Evolutionary conservation across 495 filamentous ascomycete genomes (phyloP).

Genomic region (Neurospora sp.): DNA sequence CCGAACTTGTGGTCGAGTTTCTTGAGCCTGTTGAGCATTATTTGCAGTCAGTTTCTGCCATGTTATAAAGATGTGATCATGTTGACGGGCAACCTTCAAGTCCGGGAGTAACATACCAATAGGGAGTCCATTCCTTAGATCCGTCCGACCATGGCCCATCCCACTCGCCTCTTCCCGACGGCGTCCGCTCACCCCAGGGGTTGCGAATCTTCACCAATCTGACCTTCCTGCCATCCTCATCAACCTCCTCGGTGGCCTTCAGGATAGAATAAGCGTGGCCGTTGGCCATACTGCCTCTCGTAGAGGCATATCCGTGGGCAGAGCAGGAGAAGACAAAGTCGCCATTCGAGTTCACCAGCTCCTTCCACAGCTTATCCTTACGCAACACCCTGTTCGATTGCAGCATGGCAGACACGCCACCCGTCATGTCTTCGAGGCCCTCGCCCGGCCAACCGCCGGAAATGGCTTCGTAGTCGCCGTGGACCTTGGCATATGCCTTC

Average conservation of each 20-base stretch:
- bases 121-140: constrained; percentile 67
- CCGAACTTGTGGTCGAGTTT: constrained; percentile 62
- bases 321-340: constrained; percentile 20
- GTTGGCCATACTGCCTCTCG: constrained; percentile 50
- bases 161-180: constrained; percentile 47
- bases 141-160: constrained; percentile 56
- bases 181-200: constrained; percentile 50
- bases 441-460: constrained; percentile 68
- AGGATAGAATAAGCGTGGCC: constrained; percentile 73
- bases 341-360: constrained; percentile 45
- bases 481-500: constrained; percentile 76
- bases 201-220: constrained; percentile 56
- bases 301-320: constrained; percentile 8
- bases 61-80: neutral
- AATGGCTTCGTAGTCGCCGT: constrained; percentile 48
- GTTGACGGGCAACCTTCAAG: neutral
- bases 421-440: constrained; percentile 70
- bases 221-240: constrained; percentile 29
- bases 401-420: constrained; percentile 48
- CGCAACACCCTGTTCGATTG: constrained; percentile 55
- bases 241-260: constrained; percentile 57
- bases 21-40: constrained; percentile 47
- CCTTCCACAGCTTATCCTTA: constrained; percentile 63
- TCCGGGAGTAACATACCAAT: constrained; percentile 31
- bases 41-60: neutral